Percentiles rank a stretch among this genome's conserved stretches.
phyloP scores from a whole-genome alignment of 805 yeast genomes.

The Kodamaea nitidulidarum region DNA sequence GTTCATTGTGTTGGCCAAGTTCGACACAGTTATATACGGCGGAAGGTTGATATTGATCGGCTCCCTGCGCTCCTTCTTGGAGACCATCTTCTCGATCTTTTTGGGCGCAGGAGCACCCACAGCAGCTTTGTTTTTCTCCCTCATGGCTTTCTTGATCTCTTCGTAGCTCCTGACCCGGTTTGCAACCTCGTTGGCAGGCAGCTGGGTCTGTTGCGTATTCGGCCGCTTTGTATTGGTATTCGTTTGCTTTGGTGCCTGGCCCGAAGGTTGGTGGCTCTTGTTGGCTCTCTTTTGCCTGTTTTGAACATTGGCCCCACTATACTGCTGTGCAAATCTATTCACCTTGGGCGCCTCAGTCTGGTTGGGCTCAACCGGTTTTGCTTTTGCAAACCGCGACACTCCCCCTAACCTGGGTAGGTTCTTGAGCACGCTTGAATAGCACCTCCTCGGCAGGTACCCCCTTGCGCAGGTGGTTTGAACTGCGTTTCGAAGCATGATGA shows the following conservation, averaged over 20 bases:
- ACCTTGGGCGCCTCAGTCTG: slow-evolving; percentile 13
- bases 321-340: slow-evolving; percentile 34
- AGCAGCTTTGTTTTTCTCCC: slow-evolving; percentile 13
- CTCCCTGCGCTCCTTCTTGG: slow-evolving; percentile 10
- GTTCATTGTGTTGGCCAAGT: slow-evolving; percentile 67
- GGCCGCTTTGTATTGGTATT: slow-evolving; percentile 3
- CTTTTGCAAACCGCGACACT: slow-evolving; percentile 15
- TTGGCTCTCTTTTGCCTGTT: slow-evolving; percentile 7
- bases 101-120: slow-evolving; percentile 4
- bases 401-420: slow-evolving; percentile 25
- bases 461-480: background rate
- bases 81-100: slow-evolving; percentile 9
- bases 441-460: slow-evolving; percentile 3
- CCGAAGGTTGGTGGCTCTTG: background rate
- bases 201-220: slow-evolving; percentile 1
- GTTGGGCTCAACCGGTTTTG: slow-evolving; percentile 4
- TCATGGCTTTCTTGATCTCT: slow-evolving; percentile 16
- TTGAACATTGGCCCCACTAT: slow-evolving; percentile 9
- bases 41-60: slow-evolving; percentile 52
- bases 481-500: background rate
- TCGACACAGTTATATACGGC: slow-evolving; percentile 71
- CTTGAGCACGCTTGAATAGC: slow-evolving; percentile 19
- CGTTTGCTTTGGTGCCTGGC: background rate
- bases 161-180: slow-evolving; percentile 12
- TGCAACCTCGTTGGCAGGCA: slow-evolving; percentile 1